Evolutionary conservation across 78 protist genomes (phyloP), one percentile per base, ranked within the genome.

Genomic region (Cyanophora paradoxa): DNA sequence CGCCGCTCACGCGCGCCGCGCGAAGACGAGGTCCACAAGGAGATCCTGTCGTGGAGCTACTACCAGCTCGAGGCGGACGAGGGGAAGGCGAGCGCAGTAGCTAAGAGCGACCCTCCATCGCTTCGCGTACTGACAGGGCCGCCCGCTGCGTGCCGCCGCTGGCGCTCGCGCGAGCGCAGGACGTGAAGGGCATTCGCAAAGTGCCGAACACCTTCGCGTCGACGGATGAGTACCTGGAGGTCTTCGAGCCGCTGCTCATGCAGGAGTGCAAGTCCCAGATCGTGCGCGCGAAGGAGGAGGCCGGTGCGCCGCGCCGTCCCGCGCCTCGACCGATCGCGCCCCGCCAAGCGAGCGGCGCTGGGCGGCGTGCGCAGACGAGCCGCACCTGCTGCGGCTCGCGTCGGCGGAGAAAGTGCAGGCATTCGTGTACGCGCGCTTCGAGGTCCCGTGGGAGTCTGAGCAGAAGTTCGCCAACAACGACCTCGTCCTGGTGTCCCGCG

Each of bases 1-100:
- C n/a, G n/a, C n/a, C n/a, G n/a, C n/a, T n/a, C n/a, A n/a, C n/a
- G n/a, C n/a, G n/a, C n/a, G n/a, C n/a, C n/a, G n/a, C n/a, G n/a
- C n/a, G n/a, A n/a, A n/a, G 59, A 63, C 17, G 69, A 63, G 69
- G 22, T 63, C 52, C 2, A 63, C 69, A 63, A 63, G 50, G 52
- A 63, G 48, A 34, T 63, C 24, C 69, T 63, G 52, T 30, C 34
- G 34, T 63, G 69, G 69, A 50, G 39, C 69, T 0, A 39, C 34
- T 39, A 39, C 48, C 22, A 20, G 10, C 34, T 63, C 37, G 13
- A 39, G 22, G 34, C 1, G 20, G 46, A 33, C 20, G 8, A 2
- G 30, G 52, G 33, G 14, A 6, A n/a, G n/a, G n/a, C n/a, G n/a
- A n/a, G n/a, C n/a, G n/a, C n/a, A n/a, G n/a, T n/a, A n/a, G n/a